Percentiles rank a stretch among this genome's conserved stretches.
phyloP scores from a whole-genome alignment of 805 yeast genomes.

The Saccharomyces eubayanus region DNA sequence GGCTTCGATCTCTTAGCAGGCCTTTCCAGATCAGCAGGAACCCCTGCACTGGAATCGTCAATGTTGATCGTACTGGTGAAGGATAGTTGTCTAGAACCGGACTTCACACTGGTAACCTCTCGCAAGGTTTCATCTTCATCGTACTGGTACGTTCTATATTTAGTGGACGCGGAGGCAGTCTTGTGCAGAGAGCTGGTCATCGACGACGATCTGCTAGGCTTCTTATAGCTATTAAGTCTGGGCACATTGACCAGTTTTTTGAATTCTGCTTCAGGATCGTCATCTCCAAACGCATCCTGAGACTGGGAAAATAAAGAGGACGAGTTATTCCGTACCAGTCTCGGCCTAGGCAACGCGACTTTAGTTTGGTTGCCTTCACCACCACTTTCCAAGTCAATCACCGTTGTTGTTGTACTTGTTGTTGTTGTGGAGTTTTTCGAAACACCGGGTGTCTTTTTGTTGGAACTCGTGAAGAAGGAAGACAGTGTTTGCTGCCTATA shows the following conservation, averaged over 20 bases:
- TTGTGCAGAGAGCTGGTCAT: neutral
- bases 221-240: slow-evolving; percentile 23
- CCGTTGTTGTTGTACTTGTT: too few species aligned
- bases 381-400: neutral
- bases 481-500: neutral
- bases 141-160: neutral
- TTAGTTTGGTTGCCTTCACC: neutral
- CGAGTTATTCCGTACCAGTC: neutral
- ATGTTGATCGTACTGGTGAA: slow-evolving; percentile 5
- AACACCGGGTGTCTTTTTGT: neutral
- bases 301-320: slow-evolving; percentile 15
- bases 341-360: neutral
- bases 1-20: slow-evolving; percentile 11
- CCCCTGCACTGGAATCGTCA: neutral
- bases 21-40: neutral
- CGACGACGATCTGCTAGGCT: neutral
- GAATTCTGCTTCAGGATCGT: slow-evolving; percentile 21
- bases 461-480: neutral
- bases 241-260: slow-evolving; percentile 14
- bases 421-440: neutral
- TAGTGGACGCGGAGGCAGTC: neutral
- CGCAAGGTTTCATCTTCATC: slow-evolving; percentile 3
- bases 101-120: slow-evolving; percentile 8
- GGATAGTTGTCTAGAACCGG: slow-evolving; percentile 13
- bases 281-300: slow-evolving; percentile 30